Conservation (phyloP, 176 grass and related monocot species). For the Tillandsia leiboldiana region DNA sequence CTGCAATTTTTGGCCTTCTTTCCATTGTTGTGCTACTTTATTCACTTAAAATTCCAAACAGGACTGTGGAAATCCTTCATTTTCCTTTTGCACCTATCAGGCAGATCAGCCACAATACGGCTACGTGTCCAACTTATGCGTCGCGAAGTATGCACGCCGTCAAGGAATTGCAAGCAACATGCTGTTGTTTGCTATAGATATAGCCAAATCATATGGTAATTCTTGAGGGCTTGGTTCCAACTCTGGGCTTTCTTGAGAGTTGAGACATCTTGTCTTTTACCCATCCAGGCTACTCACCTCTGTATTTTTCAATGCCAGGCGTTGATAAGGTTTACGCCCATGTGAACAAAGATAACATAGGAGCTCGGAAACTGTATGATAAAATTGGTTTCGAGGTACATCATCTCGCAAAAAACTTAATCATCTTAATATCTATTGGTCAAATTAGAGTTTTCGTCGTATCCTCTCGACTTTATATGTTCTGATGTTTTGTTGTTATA, state of each 20-base stretch:
- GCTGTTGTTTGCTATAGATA: constrained; percentile 56
- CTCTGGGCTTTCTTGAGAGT: not conserved
- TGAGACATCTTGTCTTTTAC: not conserved
- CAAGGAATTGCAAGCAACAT: constrained; percentile 68
- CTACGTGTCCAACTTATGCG: constrained; percentile 62
- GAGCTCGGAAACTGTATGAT: constrained; percentile 48
- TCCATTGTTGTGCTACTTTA: constrained; percentile 10
- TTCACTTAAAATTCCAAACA: constrained; percentile 21
- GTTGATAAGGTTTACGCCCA: constrained; percentile 47
- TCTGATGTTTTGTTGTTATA: constrained; percentile 6
- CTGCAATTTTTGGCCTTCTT: constrained; percentile 3
- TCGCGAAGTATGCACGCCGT: constrained; percentile 58
- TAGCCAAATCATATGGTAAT: constrained; percentile 54
- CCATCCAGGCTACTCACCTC: not conserved
- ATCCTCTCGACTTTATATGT: not conserved
- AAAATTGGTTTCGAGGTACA: constrained; percentile 59
- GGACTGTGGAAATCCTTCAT: constrained; percentile 35
- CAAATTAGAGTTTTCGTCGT: not conserved
- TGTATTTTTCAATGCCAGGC: constrained; percentile 23
- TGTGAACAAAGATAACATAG: constrained; percentile 54
- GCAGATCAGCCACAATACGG: constrained; percentile 55
- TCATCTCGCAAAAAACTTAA: not conserved
- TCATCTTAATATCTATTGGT: not conserved
- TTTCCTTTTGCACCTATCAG: constrained; percentile 37
- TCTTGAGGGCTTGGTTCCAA: constrained; percentile 7